A percentile compares a stretch with the other conserved stretches of the same genome.
These are phyloP conservation scores for Verbascum thapsus DNA, from an alignment of 257 asterid genomes.

Conservation along the genomic window DNA sequence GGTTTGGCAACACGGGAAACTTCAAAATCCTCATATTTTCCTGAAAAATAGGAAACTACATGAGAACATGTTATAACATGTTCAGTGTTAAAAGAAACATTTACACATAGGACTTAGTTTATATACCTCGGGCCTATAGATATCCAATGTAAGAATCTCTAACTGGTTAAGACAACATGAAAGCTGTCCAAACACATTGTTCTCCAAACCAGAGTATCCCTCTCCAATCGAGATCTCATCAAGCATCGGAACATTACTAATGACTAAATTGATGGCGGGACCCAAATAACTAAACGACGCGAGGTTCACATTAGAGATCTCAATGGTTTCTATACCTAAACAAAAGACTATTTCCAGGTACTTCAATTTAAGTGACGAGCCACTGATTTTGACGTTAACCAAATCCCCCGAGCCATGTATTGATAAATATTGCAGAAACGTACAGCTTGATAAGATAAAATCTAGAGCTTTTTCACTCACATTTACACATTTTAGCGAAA, in stretches of 20 bases:
- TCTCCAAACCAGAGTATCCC: slow-evolving; percentile 38
- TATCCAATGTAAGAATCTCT: slow-evolving; percentile 51
- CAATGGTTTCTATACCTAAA: slow-evolving; percentile 32
- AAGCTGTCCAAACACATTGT: slow-evolving; percentile 50
- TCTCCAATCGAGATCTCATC: slow-evolving; percentile 34
- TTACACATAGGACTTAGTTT: not conserved
- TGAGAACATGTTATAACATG: not conserved
- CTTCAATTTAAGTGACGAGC: slow-evolving; percentile 38
- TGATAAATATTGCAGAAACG: slow-evolving; percentile 34
- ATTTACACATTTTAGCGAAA: slow-evolving; percentile 43
- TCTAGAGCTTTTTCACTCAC: slow-evolving; percentile 46
- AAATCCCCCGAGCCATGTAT: slow-evolving; percentile 41
- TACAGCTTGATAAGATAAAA: slow-evolving; percentile 39
- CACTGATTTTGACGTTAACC: slow-evolving; percentile 38
- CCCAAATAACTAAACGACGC: slow-evolving; percentile 45
- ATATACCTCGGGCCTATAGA: slow-evolving; percentile 48
- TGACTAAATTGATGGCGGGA: slow-evolving; percentile 37
- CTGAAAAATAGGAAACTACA: slow-evolving; percentile 32
- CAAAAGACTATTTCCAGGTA: slow-evolving; percentile 43
- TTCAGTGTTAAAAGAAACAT: slow-evolving; percentile 13
- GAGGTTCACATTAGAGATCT: slow-evolving; percentile 41
- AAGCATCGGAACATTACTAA: slow-evolving; percentile 50
- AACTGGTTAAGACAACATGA: slow-evolving; percentile 51
- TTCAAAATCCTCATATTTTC: slow-evolving; percentile 33
- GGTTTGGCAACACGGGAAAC: slow-evolving; percentile 53